Evolutionary conservation across 2,329 filamentous ascomycete species (phyloP), one percentile per base, ranked within the genome.

Genomic region (Trichophyton mentagrophytes): DNA sequence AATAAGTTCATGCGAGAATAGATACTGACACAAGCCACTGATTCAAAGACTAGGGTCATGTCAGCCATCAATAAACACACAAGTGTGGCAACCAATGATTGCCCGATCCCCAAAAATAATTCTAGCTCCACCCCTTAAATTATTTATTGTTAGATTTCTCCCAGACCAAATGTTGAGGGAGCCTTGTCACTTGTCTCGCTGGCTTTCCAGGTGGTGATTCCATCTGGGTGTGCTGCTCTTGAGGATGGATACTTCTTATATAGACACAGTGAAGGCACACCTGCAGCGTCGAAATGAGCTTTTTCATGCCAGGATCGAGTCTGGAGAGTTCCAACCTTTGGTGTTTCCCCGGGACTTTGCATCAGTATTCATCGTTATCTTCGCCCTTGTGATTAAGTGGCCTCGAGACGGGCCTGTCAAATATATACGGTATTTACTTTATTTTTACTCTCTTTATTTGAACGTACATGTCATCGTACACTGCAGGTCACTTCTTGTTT

Each of bases 311-410:
- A 4, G 11, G 5, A 25, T 57, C 36, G 3, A 44, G 7, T 17
- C 67, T 40, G 71, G 73, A 22, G 59, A 66, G 8, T 67, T 67
- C 20, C 69, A 68, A 22, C 73, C 73, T 3, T 61, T 75, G 0
- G 67, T 75, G 9, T 62, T 76, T n/a, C 74, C 71, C 59, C 69
- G 72, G 60, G 62, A 70, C n/a, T 47, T 73, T 25, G 40, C 69
- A 1, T 68, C 70, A 33, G 62, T 69, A 11, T 60, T 66, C 22
- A 62, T 75, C 38, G 67, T 80, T 5, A 67, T 82, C n/a, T 60
- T 76, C 9, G 80, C 80, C 60, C 73, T 84, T 15, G 69, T 81
- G 5, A 71, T 83, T 59, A 78, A 80, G n/a, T 76, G 78, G 62
- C 71, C 71, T 47, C 70, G 71, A 33, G 71, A 25, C 64, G 57